Percentiles rank a stretch among this genome's conserved stretches.
Evolutionary conservation across 192 early-diverging fungal species (phyloP).

Genomic region (Coemansia reversa): DNA sequence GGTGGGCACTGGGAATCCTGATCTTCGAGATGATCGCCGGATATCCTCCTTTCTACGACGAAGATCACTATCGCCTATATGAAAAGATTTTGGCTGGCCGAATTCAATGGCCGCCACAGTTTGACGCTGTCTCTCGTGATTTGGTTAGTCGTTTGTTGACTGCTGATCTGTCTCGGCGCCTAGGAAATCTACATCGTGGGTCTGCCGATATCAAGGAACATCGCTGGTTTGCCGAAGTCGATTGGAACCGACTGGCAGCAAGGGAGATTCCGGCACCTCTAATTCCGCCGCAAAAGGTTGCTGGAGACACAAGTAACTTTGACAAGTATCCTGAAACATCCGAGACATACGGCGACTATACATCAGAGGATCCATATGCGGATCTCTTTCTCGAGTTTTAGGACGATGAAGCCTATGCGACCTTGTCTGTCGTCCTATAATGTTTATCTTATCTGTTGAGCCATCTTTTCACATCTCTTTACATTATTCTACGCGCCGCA

Average conservation of each 20-base stretch:
- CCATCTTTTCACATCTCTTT: background rate
- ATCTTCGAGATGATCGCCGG: constrained; percentile 96
- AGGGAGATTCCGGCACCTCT: constrained; percentile 83
- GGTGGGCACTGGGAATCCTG: constrained; percentile 92
- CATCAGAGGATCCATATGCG: constrained; percentile 66
- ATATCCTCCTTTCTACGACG: constrained; percentile 94
- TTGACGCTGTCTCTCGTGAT: constrained; percentile 80
- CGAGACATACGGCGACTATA: constrained; percentile 79
- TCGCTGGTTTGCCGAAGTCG: constrained; percentile 91
- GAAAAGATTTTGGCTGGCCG: constrained; percentile 89
- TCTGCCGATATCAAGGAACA: constrained; percentile 90
- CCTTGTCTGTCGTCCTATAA: background rate
- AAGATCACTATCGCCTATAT: constrained; percentile 89
- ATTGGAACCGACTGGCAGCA: constrained; percentile 77
- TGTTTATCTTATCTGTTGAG: background rate
- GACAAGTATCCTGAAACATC: constrained; percentile 90
- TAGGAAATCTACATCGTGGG: constrained; percentile 83
- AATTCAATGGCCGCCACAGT: constrained; percentile 83
- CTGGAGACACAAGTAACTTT: constrained; percentile 93
- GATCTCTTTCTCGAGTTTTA: constrained; percentile 77
- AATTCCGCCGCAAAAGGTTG: constrained; percentile 73
- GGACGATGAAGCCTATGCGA: background rate
- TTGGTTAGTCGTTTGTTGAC: constrained; percentile 78
- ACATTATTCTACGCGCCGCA: background rate
- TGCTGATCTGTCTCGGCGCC: constrained; percentile 78